These are phyloP conservation scores for Eurotiales sp. DNA, from an alignment of 2,329 filamentous ascomycete genomes.

Conservation along the genomic window DNA sequence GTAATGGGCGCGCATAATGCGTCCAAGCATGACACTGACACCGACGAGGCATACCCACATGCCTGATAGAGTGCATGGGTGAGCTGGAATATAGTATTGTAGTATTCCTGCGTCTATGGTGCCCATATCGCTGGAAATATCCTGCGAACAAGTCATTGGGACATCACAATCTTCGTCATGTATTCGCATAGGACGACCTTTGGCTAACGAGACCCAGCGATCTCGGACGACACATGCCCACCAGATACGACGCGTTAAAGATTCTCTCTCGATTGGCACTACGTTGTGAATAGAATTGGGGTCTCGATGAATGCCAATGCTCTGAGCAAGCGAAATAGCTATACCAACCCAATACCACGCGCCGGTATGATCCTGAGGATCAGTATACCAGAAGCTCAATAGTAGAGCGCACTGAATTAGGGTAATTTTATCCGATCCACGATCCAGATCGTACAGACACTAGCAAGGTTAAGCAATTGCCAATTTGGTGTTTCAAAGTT, in stretches of 20 bases:
- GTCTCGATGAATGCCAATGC: slow-evolving; percentile 4
- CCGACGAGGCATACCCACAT: slow-evolving; percentile 1
- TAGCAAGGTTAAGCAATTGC: slow-evolving; percentile 34
- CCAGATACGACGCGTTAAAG: slow-evolving; percentile 7
- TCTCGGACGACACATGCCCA: slow-evolving; percentile 12
- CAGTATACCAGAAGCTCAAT: slow-evolving; percentile 98
- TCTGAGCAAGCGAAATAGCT: slow-evolving; percentile 6
- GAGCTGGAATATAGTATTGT: not conserved
- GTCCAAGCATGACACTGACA: not conserved
- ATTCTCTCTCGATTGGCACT: not conserved
- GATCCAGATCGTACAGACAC: slow-evolving; percentile 92
- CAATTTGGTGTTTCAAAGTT: not conserved
- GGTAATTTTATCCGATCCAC: slow-evolving; percentile 82
- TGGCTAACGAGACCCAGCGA: slow-evolving; percentile 8
- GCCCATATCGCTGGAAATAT: not conserved
- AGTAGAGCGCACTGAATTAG: slow-evolving; percentile 86
- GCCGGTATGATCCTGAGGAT: slow-evolving; percentile 92
- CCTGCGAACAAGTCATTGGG: not conserved
- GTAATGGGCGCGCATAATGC: not conserved
- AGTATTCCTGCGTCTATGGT: not conserved
- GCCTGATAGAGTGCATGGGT: not conserved
- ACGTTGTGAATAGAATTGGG: not conserved
- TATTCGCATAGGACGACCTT: slow-evolving; percentile 10
- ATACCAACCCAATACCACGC: slow-evolving; percentile 87
- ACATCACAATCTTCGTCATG: slow-evolving; percentile 9